A percentile compares a stretch with the other conserved stretches of the same genome.
These are phyloP conservation scores for Raffaelea deltoideospora DNA, from an alignment of 2,329 filamentous ascomycete genomes.

Conservation along the genomic window DNA sequence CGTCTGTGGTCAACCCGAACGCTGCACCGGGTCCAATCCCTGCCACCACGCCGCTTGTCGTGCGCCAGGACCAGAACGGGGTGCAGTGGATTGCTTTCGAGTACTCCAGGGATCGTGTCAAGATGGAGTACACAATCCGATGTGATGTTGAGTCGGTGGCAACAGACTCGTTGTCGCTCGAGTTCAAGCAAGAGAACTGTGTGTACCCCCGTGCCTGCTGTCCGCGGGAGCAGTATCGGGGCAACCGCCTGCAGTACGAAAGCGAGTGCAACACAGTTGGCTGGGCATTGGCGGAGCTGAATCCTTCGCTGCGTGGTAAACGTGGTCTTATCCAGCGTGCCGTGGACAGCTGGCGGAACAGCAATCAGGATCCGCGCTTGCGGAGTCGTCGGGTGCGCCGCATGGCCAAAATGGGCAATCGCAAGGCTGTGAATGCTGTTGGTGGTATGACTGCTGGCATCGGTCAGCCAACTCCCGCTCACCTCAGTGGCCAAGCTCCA, in stretches of 20 bases:
- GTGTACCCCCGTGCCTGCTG: slow-evolving; percentile 94
- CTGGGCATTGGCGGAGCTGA: slow-evolving; percentile 92
- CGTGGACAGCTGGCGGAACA: slow-evolving; percentile 97
- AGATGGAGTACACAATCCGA: slow-evolving; percentile 98
- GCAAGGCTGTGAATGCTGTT: slow-evolving; percentile 47
- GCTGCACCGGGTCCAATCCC: slow-evolving; percentile 93
- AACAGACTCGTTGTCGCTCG: slow-evolving; percentile 65
- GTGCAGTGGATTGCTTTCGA: slow-evolving; percentile 99
- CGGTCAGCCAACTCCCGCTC: slow-evolving; percentile 7
- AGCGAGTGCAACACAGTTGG: slow-evolving; percentile 99
- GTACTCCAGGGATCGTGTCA: slow-evolving; percentile 90
- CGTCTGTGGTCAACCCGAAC: slow-evolving; percentile 52
- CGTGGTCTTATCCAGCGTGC: slow-evolving; percentile 90
- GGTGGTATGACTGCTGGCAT: slow-evolving; percentile 14
- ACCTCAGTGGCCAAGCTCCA: slow-evolving; percentile 33
- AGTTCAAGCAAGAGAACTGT: slow-evolving; percentile 97
- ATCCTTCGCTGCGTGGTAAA: slow-evolving; percentile 81
- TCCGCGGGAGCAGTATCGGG: slow-evolving; percentile 88
- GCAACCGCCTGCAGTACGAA: slow-evolving; percentile 90
- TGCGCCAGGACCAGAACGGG: slow-evolving; percentile 87
- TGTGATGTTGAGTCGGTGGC: slow-evolving; percentile 96
- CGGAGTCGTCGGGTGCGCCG: slow-evolving; percentile 82
- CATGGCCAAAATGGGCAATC: slow-evolving; percentile 89
- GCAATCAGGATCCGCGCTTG: slow-evolving; percentile 86
- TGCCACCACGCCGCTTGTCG: slow-evolving; percentile 86